Evolutionary conservation across 192 early-diverging fungal genomes (phyloP).

Genomic region (Umbelopsis vinacea): DNA sequence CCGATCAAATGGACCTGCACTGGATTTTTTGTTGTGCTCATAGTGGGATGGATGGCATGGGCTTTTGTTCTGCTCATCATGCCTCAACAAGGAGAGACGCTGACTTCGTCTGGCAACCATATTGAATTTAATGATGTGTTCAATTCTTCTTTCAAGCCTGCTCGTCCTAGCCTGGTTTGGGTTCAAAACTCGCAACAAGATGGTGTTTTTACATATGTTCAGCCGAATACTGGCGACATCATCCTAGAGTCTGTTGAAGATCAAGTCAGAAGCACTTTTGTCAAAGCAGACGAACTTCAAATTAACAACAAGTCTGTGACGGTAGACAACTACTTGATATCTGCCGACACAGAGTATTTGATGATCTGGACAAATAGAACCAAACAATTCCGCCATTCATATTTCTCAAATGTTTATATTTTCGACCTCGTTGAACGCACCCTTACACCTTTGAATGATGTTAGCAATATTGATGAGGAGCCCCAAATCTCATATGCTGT

Average conservation of each 20-base stretch:
- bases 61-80: conserved; percentile 26
- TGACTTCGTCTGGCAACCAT: neutral
- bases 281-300: conserved; percentile 32
- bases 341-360: conserved; percentile 78
- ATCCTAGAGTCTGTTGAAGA: conserved; percentile 37
- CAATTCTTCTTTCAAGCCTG: conserved; percentile 25
- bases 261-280: conserved; percentile 27
- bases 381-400: conserved; percentile 87
- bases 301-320: conserved; percentile 11
- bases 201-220: conserved; percentile 38
- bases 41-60: conserved; percentile 31
- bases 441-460: conserved; percentile 61
- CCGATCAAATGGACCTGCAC: conserved; percentile 29
- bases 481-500: conserved; percentile 65
- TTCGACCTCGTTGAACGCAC: conserved; percentile 67
- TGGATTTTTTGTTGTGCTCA: conserved; percentile 26
- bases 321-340: conserved; percentile 52
- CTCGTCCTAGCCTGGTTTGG: conserved; percentile 31
- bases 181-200: conserved; percentile 29
- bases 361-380: conserved; percentile 70
- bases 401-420: conserved; percentile 78
- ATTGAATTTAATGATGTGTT: conserved; percentile 31
- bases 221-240: conserved; percentile 34
- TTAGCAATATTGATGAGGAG: conserved; percentile 40
- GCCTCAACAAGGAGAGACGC: neutral